These are phyloP conservation scores for Cordyceps farinosa DNA, from an alignment of 2,329 filamentous ascomycete species.

Conservation along the genomic window DNA sequence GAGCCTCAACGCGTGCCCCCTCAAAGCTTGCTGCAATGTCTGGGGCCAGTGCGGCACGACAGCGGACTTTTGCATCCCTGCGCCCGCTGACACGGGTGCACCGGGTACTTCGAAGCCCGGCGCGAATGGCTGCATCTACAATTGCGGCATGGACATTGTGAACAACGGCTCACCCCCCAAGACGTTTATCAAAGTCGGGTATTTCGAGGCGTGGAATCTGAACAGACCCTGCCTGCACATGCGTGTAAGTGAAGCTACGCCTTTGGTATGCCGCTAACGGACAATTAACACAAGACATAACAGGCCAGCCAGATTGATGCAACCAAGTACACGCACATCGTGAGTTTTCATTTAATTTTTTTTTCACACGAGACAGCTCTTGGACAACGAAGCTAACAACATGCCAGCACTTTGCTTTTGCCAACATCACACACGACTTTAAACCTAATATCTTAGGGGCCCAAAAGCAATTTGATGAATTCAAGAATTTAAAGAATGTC, in stretches of 20 bases:
- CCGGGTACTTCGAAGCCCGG: conserved; percentile 23
- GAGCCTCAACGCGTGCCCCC: conserved; percentile 35
- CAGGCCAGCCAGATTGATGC: not conserved
- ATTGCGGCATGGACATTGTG: conserved; percentile 34
- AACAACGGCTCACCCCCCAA: conserved; percentile 11
- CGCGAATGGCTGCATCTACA: conserved; percentile 38
- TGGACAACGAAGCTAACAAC: conserved; percentile 11
- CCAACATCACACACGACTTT: conserved; percentile 22
- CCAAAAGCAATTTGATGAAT: conserved; percentile 28
- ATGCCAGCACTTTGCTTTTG: conserved; percentile 27
- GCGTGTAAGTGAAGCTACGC: not conserved
- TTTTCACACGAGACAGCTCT: conserved; percentile 19
- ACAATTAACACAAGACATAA: not conserved
- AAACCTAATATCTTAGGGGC: conserved; percentile 23
- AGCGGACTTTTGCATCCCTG: not conserved
- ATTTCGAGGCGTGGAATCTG: conserved; percentile 17
- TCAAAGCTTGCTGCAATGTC: conserved; percentile 20
- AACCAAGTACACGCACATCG: not conserved
- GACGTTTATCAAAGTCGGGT: conserved; percentile 23
- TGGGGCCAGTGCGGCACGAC: conserved; percentile 20
- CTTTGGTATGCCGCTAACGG: not conserved
- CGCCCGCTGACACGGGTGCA: conserved; percentile 19
- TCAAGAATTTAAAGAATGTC: conserved; percentile 23
- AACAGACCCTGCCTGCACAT: conserved; percentile 21
- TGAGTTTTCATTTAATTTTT: not conserved